phyloP scores from a whole-genome alignment of 768 basidiomycete genomes.

The Rhodocollybia butyracea region DNA sequence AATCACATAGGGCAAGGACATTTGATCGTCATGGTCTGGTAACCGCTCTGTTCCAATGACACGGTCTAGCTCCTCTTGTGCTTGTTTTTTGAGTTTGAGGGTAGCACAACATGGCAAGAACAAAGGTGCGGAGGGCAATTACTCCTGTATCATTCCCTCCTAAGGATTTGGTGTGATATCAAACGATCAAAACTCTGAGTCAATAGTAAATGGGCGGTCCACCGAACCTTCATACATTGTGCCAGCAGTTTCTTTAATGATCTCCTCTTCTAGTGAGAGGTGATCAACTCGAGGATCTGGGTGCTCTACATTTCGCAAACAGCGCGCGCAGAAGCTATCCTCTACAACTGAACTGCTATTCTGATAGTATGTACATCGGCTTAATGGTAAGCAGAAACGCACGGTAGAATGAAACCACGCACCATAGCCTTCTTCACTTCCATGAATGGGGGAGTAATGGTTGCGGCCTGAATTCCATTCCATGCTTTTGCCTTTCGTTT shows the following conservation, averaged over 20 bases:
- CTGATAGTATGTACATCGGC: too few relatives aligned
- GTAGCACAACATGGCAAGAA: background rate
- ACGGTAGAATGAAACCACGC: background rate
- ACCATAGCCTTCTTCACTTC: slow-evolving; percentile 2
- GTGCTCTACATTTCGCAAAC: background rate
- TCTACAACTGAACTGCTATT: background rate
- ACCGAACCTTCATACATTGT: slow-evolving; percentile 4
- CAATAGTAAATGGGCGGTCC: too few relatives aligned
- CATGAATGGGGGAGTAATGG: background rate
- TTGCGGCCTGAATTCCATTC: background rate
- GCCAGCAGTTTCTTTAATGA: slow-evolving; percentile 3
- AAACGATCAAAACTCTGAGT: too few relatives aligned
- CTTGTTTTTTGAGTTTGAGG: background rate
- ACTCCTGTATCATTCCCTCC: background rate
- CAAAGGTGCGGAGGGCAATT: background rate
- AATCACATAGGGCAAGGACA: background rate
- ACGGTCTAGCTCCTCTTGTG: background rate
- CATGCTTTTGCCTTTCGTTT: background rate
- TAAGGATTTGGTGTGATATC: background rate
- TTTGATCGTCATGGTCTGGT: background rate
- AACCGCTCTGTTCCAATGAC: background rate
- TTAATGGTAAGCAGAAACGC: background rate
- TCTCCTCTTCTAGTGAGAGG: background rate
- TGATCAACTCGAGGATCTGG: background rate
- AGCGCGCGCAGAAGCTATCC: background rate